Conservation (phyloP, 495 filamentous ascomycete species). For the Hyaloscypha variabilis region DNA sequence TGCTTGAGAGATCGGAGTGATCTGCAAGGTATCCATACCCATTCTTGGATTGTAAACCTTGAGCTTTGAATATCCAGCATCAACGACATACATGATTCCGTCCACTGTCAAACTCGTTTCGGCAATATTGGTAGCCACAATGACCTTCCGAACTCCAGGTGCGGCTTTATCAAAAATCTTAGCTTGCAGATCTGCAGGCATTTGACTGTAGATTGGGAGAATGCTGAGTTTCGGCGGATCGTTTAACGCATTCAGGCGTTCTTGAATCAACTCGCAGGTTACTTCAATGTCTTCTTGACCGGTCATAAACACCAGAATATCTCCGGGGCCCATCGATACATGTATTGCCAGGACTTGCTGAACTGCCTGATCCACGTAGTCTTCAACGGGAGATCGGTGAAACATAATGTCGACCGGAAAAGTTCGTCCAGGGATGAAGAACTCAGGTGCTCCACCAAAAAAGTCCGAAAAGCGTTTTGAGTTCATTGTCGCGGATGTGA, state of each 20-base stretch:
- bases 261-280: constrained; percentile 90
- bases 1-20: constrained; percentile 96
- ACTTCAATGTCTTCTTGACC: constrained; percentile 98
- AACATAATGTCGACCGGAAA: constrained; percentile 98
- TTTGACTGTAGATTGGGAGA: constrained; percentile 97
- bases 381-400: constrained; percentile 92
- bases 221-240: constrained; percentile 95
- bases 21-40: constrained; percentile 99
- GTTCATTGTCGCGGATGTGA: constrained; percentile 99
- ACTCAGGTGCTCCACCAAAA: constrained; percentile 96
- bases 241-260: constrained; percentile 87
- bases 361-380: constrained; percentile 96
- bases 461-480: constrained; percentile 94
- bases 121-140: constrained; percentile 98
- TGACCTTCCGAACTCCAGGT: constrained; percentile 92
- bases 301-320: constrained; percentile 99
- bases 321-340: constrained; percentile 85
- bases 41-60: constrained; percentile 99
- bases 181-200: constrained; percentile 97
- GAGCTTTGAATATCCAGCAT: constrained; percentile 93
- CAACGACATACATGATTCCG: constrained; percentile 99
- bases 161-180: constrained; percentile 95
- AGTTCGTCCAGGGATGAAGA: constrained; percentile 93
- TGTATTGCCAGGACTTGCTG: constrained; percentile 98
- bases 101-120: constrained; percentile 98